Conservation (phyloP, 345 rosid genomes). For the Citrus trifoliata region DNA sequence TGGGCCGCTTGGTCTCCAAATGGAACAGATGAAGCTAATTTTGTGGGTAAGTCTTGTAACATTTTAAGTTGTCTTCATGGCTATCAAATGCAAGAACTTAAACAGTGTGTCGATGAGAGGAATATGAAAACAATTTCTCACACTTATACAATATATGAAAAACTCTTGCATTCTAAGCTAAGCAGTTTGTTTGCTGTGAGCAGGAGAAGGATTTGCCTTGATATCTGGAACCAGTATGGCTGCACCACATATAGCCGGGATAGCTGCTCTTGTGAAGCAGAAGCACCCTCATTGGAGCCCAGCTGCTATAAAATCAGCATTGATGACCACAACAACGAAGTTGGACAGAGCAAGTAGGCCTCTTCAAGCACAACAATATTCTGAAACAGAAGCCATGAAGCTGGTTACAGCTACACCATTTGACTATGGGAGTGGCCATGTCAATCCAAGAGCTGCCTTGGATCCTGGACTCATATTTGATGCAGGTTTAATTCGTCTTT, state of each 20-base stretch:
- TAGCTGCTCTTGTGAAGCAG: slow-evolving; percentile 98
- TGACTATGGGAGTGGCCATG: slow-evolving; percentile 98
- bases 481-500: slow-evolving; percentile 56
- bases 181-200: slow-evolving; percentile 16
- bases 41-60: slow-evolving; percentile 48
- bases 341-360: slow-evolving; percentile 90
- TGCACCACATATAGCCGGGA: slow-evolving; percentile 98
- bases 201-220: slow-evolving; percentile 97
- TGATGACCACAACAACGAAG: slow-evolving; percentile 87
- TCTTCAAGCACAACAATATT: slow-evolving; percentile 87
- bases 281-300: slow-evolving; percentile 97
- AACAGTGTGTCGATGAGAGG: background rate
- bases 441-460: slow-evolving; percentile 88
- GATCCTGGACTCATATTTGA: slow-evolving; percentile 96
- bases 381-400: slow-evolving; percentile 75
- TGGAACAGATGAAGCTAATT: slow-evolving; percentile 96
- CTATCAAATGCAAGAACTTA: background rate
- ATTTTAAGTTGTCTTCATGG: slow-evolving; percentile 2
- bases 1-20: slow-evolving; percentile 99
- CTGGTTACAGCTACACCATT: slow-evolving; percentile 86
- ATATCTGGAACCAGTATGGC: slow-evolving; percentile 99
- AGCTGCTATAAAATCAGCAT: slow-evolving; percentile 92
- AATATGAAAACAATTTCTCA: background rate
- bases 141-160: background rate
- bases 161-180: background rate